A percentile compares a stretch with the other conserved stretches of the same genome.
Evolutionary conservation across 129 eudicot genomes (phyloP).

Genomic region (Flaveria ramosissima): DNA sequence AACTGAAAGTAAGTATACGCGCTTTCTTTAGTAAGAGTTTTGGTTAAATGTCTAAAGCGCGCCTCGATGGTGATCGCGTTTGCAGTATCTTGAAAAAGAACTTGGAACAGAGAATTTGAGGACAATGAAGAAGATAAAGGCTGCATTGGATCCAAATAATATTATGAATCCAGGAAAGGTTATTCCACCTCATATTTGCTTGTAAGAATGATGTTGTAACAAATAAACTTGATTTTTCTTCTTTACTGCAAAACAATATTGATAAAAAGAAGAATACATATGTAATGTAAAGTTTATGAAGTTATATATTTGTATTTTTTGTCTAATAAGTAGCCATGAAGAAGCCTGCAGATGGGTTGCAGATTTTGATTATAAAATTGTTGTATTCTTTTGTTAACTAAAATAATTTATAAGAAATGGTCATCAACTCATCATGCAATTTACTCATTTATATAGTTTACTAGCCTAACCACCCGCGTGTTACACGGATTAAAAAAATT

Average conservation of each 20-base stretch:
- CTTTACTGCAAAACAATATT: too few relatives aligned
- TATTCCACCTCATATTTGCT: conserved; percentile 95
- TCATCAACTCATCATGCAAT: background rate
- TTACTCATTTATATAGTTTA: background rate
- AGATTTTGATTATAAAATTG: background rate
- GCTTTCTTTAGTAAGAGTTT: background rate
- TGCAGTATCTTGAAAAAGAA: conserved; percentile 92
- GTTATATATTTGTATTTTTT: background rate
- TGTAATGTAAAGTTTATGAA: too few relatives aligned
- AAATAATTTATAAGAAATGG: background rate
- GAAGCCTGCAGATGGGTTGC: conserved; percentile 16
- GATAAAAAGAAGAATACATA: too few relatives aligned
- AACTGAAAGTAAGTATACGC: conserved; percentile 65
- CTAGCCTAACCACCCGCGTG: too few relatives aligned
- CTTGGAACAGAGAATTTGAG: conserved; percentile 81
- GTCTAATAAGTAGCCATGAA: background rate
- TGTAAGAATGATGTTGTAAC: conserved; percentile 34
- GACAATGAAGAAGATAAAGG: conserved; percentile 86
- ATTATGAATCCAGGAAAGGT: conserved; percentile 99
- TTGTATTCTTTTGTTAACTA: background rate
- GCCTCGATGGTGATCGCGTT: background rate
- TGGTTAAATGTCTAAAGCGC: conserved; percentile 4
- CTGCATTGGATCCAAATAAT: conserved; percentile 86
- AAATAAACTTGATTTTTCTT: conserved; percentile 4
- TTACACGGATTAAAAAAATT: too few relatives aligned